Percentiles rank a stretch among this genome's conserved stretches.
phyloP scores from a whole-genome alignment of 2,329 filamentous ascomycete species.

The Venturia effusa region DNA sequence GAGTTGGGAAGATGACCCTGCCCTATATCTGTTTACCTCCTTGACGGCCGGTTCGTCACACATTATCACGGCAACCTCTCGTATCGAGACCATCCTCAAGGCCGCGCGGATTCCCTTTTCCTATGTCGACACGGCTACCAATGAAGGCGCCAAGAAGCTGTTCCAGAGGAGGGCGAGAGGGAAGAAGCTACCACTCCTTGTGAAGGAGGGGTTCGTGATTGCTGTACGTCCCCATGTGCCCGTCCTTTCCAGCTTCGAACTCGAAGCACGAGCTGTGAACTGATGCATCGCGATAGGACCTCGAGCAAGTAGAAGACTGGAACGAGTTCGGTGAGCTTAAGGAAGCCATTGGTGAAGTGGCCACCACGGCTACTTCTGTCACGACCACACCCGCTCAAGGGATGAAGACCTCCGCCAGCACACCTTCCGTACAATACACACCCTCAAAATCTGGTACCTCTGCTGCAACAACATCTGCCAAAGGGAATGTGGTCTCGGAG shows the following conservation, averaged over 20 bases:
- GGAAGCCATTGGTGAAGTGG: conserved; percentile 55
- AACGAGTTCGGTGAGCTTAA: conserved; percentile 97
- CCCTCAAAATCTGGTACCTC: conserved; percentile 1
- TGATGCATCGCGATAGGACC: conserved; percentile 48
- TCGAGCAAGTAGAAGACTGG: conserved; percentile 95
- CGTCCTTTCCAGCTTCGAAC: neutral
- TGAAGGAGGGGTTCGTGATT: conserved; percentile 63
- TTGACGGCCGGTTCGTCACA: conserved; percentile 91
- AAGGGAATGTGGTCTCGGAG: neutral
- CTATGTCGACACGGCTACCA: conserved; percentile 80
- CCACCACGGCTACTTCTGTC: conserved; percentile 13
- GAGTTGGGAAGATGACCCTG: conserved; percentile 1
- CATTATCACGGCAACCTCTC: conserved; percentile 90
- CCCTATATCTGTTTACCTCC: conserved; percentile 92
- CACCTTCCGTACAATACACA: neutral
- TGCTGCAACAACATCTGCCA: neutral
- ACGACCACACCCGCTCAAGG: conserved; percentile 22
- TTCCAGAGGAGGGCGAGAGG: conserved; percentile 79
- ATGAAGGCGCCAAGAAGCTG: conserved; percentile 77
- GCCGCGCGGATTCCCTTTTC: conserved; percentile 92
- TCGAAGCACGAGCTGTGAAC: neutral
- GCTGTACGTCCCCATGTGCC: conserved; percentile 1
- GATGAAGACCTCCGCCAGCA: neutral
- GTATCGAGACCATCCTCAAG: conserved; percentile 90
- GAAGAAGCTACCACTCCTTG: conserved; percentile 77